phyloP scores from a whole-genome alignment of 768 basidiomycete genomes.

The Ephemerocybe angulata region DNA sequence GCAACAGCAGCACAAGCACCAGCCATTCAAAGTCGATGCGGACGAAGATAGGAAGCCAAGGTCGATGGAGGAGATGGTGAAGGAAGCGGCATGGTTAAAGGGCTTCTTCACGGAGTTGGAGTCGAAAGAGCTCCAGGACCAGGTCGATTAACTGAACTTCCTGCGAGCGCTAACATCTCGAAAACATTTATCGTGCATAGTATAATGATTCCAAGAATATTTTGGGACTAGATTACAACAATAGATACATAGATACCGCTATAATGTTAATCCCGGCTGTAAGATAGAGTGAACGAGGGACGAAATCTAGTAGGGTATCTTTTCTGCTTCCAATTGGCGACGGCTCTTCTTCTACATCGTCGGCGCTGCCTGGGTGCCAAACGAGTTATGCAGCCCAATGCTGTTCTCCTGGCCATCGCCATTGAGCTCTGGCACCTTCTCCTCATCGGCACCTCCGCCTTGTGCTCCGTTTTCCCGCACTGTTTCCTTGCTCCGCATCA shows the following conservation, averaged over 20 bases:
- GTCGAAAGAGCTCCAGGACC: conserved; percentile 6
- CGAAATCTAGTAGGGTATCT: no score
- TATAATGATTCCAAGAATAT: not conserved
- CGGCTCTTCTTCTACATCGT: conserved; percentile 7
- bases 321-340: no score
- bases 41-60: conserved; percentile 66
- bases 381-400: conserved; percentile 76
- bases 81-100: conserved; percentile 69
- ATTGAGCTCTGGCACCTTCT: conserved; percentile 29
- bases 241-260: conserved; percentile 3
- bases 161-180: no score
- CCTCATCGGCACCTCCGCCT: conserved; percentile 24
- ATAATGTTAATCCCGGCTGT: conserved; percentile 5
- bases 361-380: conserved; percentile 33
- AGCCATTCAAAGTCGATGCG: conserved; percentile 58
- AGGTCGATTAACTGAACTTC: not conserved
- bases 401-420: conserved; percentile 69
- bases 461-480: conserved; percentile 2
- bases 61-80: conserved; percentile 70
- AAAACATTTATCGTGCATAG: no score
- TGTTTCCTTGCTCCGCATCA: conserved; percentile 9
- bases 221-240: no score
- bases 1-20: conserved; percentile 18
- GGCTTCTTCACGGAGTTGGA: conserved; percentile 50
- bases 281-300: conserved; percentile 11